These are phyloP conservation scores for Aspergillus novofumigatus DNA, from an alignment of 2,329 filamentous ascomycete genomes.

Conservation along the genomic window DNA sequence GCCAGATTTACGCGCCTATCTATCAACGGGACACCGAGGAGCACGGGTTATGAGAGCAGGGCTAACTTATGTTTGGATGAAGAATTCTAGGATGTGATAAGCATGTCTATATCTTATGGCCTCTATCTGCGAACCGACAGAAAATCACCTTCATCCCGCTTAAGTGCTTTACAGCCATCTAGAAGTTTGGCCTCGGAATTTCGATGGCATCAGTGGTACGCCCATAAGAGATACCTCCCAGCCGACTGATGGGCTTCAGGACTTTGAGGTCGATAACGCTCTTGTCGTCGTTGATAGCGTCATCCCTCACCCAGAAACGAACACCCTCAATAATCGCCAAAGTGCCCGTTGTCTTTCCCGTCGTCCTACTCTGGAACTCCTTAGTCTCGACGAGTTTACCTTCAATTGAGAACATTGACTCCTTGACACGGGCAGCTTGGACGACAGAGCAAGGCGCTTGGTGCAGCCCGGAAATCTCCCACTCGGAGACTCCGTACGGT, in stretches of 20 bases:
- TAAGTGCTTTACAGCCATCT: not conserved
- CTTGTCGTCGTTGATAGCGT: constrained; percentile 74
- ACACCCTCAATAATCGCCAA: constrained; percentile 77
- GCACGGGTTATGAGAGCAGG: not conserved
- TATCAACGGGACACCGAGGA: not conserved
- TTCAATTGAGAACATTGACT: constrained; percentile 81
- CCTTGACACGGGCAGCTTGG: constrained; percentile 67
- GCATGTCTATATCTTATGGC: not conserved
- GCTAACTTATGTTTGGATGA: not conserved
- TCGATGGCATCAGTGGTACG: constrained; percentile 67
- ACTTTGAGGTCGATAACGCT: constrained; percentile 72
- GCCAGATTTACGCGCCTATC: not conserved
- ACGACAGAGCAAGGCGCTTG: constrained; percentile 64
- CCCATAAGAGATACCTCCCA: constrained; percentile 84
- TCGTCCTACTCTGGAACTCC: constrained; percentile 71
- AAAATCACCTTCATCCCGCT: not conserved
- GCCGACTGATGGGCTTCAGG: constrained; percentile 67
- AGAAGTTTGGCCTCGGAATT: constrained; percentile 47
- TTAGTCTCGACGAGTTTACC: constrained; percentile 67
- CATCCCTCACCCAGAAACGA: constrained; percentile 83
- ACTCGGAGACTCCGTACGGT: constrained; percentile 73
- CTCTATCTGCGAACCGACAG: too few relatives aligned
- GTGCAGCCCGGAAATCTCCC: constrained; percentile 72
- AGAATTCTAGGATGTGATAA: not conserved
- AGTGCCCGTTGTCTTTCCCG: constrained; percentile 69